phyloP scores from a whole-genome alignment of 192 early-diverging fungal species.

The Funneliformis geosporum region DNA sequence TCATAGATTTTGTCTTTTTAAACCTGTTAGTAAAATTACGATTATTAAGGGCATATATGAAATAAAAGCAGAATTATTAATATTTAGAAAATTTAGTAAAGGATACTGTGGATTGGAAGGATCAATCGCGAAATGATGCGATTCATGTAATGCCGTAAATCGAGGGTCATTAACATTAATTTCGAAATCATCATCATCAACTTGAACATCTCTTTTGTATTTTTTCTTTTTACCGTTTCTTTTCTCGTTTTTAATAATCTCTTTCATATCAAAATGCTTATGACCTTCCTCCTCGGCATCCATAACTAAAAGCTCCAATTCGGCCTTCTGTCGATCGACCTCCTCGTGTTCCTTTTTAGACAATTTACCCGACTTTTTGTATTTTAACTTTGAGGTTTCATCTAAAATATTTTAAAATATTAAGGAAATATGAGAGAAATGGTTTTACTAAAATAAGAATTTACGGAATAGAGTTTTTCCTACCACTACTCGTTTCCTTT shows the following conservation, averaged over 20 bases:
- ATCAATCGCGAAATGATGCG: conserved; percentile 91
- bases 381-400: conserved; percentile 39
- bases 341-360: conserved; percentile 57
- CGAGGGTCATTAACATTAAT: conserved; percentile 85
- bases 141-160: conserved; percentile 77
- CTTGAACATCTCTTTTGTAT: conserved; percentile 55
- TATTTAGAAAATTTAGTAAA: background rate
- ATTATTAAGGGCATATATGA: background rate
- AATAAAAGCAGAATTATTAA: background rate
- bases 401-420: conserved; percentile 21
- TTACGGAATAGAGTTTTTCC: background rate
- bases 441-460: background rate
- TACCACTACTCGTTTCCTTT: conserved; percentile 31
- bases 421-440: background rate
- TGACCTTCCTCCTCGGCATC: conserved; percentile 60
- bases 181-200: conserved; percentile 79
- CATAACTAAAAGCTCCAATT: conserved; percentile 83
- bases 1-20: conserved; percentile 84
- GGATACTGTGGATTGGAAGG: conserved; percentile 86
- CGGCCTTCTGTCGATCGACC: conserved; percentile 64
- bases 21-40: conserved; percentile 46
- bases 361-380: conserved; percentile 54
- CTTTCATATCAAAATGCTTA: conserved; percentile 87
- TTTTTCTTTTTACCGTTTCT: conserved; percentile 57
- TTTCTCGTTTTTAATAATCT: conserved; percentile 86